These are phyloP conservation scores for Alternaria ethzedia DNA, from an alignment of 2,329 filamentous ascomycete species.

Conservation along the genomic window DNA sequence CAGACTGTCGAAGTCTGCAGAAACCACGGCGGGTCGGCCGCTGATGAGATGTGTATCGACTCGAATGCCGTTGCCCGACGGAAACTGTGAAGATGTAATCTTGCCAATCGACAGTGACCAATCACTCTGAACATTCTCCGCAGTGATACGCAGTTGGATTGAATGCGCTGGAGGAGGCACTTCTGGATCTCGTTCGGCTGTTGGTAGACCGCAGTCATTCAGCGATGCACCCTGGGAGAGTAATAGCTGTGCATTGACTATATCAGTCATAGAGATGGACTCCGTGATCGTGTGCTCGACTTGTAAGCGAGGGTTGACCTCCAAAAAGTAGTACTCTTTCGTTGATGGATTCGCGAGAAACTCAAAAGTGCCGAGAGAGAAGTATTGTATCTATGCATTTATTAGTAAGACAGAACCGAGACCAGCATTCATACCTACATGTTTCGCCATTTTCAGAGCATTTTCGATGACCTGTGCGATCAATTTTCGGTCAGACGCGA, in stretches of 20 bases:
- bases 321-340: constrained; percentile 63
- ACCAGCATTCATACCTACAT: constrained; percentile 36
- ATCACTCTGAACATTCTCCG: constrained; percentile 60
- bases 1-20: constrained; percentile 65
- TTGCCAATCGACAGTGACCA: constrained; percentile 68
- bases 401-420: background rate
- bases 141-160: constrained; percentile 64
- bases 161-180: constrained; percentile 52
- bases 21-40: constrained; percentile 53
- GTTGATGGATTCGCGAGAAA: constrained; percentile 63
- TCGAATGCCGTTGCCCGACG: constrained; percentile 63
- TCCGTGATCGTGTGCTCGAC: constrained; percentile 70
- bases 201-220: constrained; percentile 42
- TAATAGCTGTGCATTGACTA: constrained; percentile 62
- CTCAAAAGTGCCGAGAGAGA: constrained; percentile 68
- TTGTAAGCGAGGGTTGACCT: constrained; percentile 66
- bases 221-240: constrained; percentile 60
- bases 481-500: constrained; percentile 54
- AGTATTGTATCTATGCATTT: constrained; percentile 56
- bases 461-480: constrained; percentile 60
- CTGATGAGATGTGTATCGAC: constrained; percentile 63
- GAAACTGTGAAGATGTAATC: constrained; percentile 61
- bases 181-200: constrained; percentile 34
- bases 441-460: constrained; percentile 60
- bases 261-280: constrained; percentile 59